Conservation (phyloP, 2,329 filamentous ascomycete species). For the Aureobasidium sp. region DNA sequence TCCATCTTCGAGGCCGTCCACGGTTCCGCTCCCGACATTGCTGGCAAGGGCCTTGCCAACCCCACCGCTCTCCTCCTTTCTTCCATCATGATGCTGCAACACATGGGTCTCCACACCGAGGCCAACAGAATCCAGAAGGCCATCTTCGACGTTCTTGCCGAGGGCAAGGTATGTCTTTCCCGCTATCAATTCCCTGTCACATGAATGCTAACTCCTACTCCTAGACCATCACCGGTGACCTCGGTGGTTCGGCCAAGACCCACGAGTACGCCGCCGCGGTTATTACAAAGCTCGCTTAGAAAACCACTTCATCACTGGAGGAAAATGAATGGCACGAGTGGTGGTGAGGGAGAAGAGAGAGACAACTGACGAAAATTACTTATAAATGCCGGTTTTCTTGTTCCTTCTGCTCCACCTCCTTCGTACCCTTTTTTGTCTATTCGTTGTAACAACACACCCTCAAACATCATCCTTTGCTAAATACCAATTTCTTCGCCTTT, state of each 20-base stretch:
- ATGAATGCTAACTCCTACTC: neutral
- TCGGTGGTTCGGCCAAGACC: constrained; percentile 94
- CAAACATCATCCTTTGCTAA: too few species aligned
- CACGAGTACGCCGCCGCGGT: constrained; percentile 89
- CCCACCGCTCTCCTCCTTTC: constrained; percentile 90
- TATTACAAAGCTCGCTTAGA: constrained; percentile 50
- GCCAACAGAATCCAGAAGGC: constrained; percentile 85
- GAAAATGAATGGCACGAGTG: constrained; percentile 1
- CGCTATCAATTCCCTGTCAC: too few species aligned
- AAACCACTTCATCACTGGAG: constrained; percentile 15
- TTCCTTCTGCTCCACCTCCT: neutral
- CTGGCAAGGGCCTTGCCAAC: constrained; percentile 92
- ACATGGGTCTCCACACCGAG: constrained; percentile 85
- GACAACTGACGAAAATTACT: constrained; percentile 4
- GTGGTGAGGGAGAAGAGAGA: constrained; percentile 2
- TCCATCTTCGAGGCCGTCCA: constrained; percentile 99
- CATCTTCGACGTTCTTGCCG: constrained; percentile 87
- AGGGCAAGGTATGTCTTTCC: constrained; percentile 65
- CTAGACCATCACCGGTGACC: constrained; percentile 77
- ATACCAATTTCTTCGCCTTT: neutral
- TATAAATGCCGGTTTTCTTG: neutral
- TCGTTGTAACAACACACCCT: too few species aligned
- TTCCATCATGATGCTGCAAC: constrained; percentile 99
- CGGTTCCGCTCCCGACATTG: constrained; percentile 93
- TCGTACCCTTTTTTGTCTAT: too few species aligned